Base-by-base conservation (phyloP, 2,329 filamentous ascomycete species). In the Clarireedia sp. region DNA sequence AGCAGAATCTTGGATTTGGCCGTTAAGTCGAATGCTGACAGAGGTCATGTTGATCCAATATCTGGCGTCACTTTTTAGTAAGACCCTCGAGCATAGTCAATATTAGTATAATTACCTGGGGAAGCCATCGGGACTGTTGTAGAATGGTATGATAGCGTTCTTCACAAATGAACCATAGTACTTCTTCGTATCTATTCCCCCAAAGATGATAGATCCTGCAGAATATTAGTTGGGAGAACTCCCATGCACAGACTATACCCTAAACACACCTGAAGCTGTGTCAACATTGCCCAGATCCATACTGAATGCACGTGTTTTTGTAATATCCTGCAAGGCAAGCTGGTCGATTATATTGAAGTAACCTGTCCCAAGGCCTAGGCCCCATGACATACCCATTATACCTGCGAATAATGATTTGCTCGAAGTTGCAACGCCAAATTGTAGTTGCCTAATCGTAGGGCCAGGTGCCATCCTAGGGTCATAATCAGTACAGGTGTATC, bases 41-140 rank as follows among this genome's bases (percentile, higher is more conserved):
- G 59, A 61, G 17, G 41, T 59, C 54, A 62, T 54, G 17, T 61
- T 57, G n/a, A 63, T 58, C 60, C 62, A 62, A 40, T 62, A 63
- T 21, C 59, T 60, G 33, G 14, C 23, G 24, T 29, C 5, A 41
- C 21, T 41, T n/a, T 33, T 54, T 21, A 54, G 36, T 36, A 49
- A 49, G 24, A 48, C 51, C 23, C 17, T 40, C 23, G 33, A 33
- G 5, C 26, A 40, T 19, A n/a, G 4, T 10, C 5, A 9, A 21
- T 7, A 12, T 6, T 37, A 7, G 2, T 24, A 5, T 6, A 21
- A 17, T 21, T 57, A 59, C 48, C 56, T 52, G 6, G 54, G 53
- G 37, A 49, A 51, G 8, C 56, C 46, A 47, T 62, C 60, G 9
- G 60, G 60, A 8, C 55, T 45, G 23, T 29, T 10, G n/a, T 26